These are phyloP conservation scores for Gyromitra esculenta DNA, from an alignment of 2,329 filamentous ascomycete species.

Conservation along the genomic window DNA sequence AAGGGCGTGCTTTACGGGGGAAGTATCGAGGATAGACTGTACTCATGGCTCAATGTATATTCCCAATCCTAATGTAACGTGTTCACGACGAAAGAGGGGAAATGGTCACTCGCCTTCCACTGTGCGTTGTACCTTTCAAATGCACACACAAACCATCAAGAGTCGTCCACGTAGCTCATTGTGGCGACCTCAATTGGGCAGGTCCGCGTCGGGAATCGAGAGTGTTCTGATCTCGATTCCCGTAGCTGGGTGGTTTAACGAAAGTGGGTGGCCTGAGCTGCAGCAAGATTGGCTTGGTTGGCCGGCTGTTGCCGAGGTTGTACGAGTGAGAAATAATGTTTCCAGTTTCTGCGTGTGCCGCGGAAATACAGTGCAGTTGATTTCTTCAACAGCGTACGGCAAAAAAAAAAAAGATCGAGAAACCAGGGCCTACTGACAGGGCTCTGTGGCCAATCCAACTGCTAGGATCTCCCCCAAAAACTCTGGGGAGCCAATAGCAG, in stretches of 20 bases:
- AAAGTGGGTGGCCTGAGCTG: not conserved
- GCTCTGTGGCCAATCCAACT: too few relatives aligned
- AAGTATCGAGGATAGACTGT: not conserved
- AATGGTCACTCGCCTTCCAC: not conserved
- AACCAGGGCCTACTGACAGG: too few relatives aligned
- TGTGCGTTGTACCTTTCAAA: not conserved
- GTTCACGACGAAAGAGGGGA: not conserved
- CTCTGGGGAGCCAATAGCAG: too few relatives aligned
- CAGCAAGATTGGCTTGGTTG: not conserved
- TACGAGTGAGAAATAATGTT: constrained; percentile 10
- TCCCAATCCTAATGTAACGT: not conserved
- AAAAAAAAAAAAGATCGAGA: too few relatives aligned
- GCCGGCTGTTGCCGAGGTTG: not conserved
- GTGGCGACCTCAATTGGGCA: not conserved
- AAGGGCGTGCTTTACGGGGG: not conserved
- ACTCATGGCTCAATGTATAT: not conserved
- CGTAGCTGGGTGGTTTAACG: too few relatives aligned
- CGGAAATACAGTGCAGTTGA: not conserved
- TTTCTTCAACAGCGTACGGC: too few relatives aligned
- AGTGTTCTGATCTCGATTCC: too few relatives aligned
- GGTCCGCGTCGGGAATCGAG: not conserved
- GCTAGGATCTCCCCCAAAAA: too few relatives aligned
- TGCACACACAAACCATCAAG: not conserved
- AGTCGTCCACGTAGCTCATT: constrained; percentile 14
- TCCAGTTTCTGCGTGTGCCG: not conserved